phyloP scores from a whole-genome alignment of 768 basidiomycete genomes.

The Asterophora parasitica region DNA sequence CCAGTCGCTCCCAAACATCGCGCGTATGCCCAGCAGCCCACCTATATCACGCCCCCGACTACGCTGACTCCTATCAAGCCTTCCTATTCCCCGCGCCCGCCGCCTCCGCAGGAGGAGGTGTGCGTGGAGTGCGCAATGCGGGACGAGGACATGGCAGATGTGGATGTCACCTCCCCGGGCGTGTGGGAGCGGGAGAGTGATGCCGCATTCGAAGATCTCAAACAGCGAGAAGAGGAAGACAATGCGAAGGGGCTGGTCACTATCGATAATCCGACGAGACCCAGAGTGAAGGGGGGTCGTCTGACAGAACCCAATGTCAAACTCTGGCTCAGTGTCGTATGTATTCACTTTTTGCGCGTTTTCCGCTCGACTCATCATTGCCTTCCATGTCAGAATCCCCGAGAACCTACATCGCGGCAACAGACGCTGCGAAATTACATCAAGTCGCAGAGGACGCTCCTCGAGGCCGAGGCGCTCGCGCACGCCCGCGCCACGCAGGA shows the following conservation, averaged over 20 bases:
- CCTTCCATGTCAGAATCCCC: slow-evolving; percentile 73
- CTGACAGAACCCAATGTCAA: slow-evolving; percentile 76
- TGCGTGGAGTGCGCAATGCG: slow-evolving; percentile 99
- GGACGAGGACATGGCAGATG: slow-evolving; percentile 96
- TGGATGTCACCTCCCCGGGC: slow-evolving; percentile 80
- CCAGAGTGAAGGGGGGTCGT: slow-evolving; percentile 59
- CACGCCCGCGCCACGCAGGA: slow-evolving; percentile 77
- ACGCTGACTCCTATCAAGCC: slow-evolving; percentile 56
- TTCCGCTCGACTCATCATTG: not conserved
- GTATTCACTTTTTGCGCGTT: slow-evolving; percentile 23
- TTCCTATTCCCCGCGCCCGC: slow-evolving; percentile 52
- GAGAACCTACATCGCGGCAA: slow-evolving; percentile 81
- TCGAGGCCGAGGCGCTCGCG: slow-evolving; percentile 80
- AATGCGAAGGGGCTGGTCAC: slow-evolving; percentile 45
- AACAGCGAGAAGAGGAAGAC: slow-evolving; percentile 68
- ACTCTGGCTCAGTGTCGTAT: slow-evolving; percentile 73
- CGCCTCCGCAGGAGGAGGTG: slow-evolving; percentile 71
- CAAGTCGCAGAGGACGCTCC: slow-evolving; percentile 70
- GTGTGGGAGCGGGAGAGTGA: slow-evolving; percentile 94
- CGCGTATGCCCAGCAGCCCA: slow-evolving; percentile 71
- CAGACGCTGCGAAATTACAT: slow-evolving; percentile 81
- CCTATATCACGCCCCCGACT: slow-evolving; percentile 58
- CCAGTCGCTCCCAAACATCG: slow-evolving; percentile 65
- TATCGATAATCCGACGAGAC: slow-evolving; percentile 49
- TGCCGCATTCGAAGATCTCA: slow-evolving; percentile 70